Conservation (phyloP, 305 asterid species). For the Solanum hybrid region DNA sequence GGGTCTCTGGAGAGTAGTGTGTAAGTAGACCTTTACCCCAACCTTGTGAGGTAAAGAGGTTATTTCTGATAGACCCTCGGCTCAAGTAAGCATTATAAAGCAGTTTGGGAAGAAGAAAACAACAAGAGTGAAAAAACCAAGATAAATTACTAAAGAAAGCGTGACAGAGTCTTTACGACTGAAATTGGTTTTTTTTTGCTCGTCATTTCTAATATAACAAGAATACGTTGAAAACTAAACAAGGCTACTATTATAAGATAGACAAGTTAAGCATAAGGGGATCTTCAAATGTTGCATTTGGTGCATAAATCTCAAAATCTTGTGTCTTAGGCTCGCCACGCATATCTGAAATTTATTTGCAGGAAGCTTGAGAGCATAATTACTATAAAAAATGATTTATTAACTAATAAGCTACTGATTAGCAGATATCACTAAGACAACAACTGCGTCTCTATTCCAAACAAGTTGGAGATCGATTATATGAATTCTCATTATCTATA, state of each 20-base stretch:
- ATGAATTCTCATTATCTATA: too few species aligned
- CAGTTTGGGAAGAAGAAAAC: too few species aligned
- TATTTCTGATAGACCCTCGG: too few species aligned
- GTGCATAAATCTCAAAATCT: slow-evolving; percentile 77
- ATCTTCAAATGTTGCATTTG: slow-evolving; percentile 74
- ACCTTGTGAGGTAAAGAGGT: too few species aligned
- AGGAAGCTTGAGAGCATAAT: neutral
- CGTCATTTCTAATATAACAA: neutral
- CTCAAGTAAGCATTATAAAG: too few species aligned
- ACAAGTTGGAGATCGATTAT: too few species aligned
- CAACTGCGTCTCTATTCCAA: neutral
- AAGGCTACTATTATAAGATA: neutral
- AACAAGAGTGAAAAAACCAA: too few species aligned
- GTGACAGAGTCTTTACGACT: too few species aligned
- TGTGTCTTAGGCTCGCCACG: slow-evolving; percentile 43
- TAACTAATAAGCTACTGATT: neutral
- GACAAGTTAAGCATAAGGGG: slow-evolving; percentile 36
- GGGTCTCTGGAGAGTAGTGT: too few species aligned
- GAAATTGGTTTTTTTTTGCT: neutral
- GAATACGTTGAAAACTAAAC: neutral
- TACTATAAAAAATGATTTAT: neutral
- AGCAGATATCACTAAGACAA: too few species aligned
- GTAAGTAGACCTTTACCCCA: too few species aligned
- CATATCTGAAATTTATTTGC: slow-evolving; percentile 47
- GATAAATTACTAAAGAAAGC: too few species aligned